Percentiles rank a stretch among this genome's conserved stretches.
phyloP scores from a whole-genome alignment of 768 basidiomycete genomes.

The Sarcodon sp. region DNA sequence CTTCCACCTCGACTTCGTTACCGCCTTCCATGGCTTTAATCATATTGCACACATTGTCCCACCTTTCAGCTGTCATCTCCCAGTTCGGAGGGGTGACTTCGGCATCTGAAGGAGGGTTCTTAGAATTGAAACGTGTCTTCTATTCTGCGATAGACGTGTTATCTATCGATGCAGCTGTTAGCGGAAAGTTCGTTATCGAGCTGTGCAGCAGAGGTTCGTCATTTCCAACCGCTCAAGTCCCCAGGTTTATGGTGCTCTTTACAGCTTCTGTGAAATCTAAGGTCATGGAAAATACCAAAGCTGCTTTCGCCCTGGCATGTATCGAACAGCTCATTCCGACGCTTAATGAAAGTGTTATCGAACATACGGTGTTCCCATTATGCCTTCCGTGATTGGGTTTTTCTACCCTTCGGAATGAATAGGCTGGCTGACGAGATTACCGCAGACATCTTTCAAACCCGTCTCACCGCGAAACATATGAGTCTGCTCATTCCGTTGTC shows the following conservation, averaged over 20 bases:
- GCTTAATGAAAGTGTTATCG: conserved; percentile 38
- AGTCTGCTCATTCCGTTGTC: conserved; percentile 78
- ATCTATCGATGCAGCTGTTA: conserved; percentile 23
- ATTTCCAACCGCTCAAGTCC: neutral
- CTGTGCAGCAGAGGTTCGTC: conserved; percentile 13
- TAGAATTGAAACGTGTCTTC: conserved; percentile 62
- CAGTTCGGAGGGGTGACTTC: conserved; percentile 67
- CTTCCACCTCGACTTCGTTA: conserved; percentile 8
- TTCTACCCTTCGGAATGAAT: conserved; percentile 3
- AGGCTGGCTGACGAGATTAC: neutral
- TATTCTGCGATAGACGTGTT: conserved; percentile 72
- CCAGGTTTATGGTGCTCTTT: too few relatives aligned
- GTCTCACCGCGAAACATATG: conserved; percentile 61
- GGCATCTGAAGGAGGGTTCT: conserved; percentile 40
- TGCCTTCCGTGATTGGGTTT: conserved; percentile 48
- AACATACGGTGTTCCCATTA: conserved; percentile 41
- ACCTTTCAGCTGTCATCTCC: conserved; percentile 65
- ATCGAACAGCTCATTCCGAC: conserved; percentile 69
- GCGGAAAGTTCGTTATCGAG: conserved; percentile 24
- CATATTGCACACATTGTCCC: conserved; percentile 44
- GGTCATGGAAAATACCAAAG: conserved; percentile 17
- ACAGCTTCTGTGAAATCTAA: neutral
- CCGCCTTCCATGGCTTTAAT: conserved; percentile 39
- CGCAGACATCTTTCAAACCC: conserved; percentile 47
- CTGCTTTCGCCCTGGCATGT: conserved; percentile 56